Evolutionary conservation across 805 yeast species (phyloP), one percentile per base, ranked within the genome.

Genomic region (Candida incommunis): DNA sequence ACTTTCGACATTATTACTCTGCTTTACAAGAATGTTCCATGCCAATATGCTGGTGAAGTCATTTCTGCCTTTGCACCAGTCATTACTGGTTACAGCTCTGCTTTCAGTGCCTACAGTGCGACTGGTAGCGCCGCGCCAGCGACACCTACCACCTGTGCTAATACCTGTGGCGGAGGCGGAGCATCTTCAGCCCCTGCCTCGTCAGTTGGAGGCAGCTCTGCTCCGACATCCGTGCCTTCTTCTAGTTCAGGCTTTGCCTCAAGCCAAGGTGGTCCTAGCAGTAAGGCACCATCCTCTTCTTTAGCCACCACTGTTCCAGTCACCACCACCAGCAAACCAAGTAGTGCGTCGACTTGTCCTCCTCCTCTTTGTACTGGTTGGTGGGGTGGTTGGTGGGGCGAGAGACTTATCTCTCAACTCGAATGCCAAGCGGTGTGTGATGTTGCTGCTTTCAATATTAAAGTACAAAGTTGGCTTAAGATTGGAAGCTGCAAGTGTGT

Each of bases 1-100:
- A 47, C 60, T 40, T 47, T 31, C 31, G 51, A 40, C 43, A 46
- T 57, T 35, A 55, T 42, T 22, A 21, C 46, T 29, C 44, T 41
- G 21, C 15, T 48, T 22, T 35, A 43, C 37, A 26, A 29, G 23
- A 46, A 52, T 34, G 41, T 48, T 35, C 46, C 51, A 25, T 52
- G 52, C 26, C 46, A 45, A 24, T 24, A 21, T 27, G 37, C 45
- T 22, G 51, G 42, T 47, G 45, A 46, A 11, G 22, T 49, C 29
- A 40, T 43, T 9, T 34, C 18, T 15, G 52, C 45, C 15, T 49
- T 49, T 42, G 18, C 21, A 40, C 27, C 47, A 3, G 56, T 51
- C 35, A 48, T 44, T 45, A 1, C 20, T 18, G 52, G 51, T 18
- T 42, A 2, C 41, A 29, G 43, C 25, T 44, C 43, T 20, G 25